Conservation (phyloP, 345 rosid species). For the Nasturtium officinale region DNA sequence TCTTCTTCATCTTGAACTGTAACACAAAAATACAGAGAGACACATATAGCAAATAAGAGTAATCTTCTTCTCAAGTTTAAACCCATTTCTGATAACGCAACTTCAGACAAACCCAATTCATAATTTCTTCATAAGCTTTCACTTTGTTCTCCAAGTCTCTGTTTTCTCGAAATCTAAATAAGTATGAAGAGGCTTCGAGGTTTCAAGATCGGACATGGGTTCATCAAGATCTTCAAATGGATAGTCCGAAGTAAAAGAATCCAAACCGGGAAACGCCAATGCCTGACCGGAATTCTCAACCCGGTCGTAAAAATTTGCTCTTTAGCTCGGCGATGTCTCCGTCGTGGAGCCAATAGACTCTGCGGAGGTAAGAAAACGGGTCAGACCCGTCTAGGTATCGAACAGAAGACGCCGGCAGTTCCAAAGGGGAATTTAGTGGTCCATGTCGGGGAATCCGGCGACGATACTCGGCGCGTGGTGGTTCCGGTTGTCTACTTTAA, state of each 20-base stretch:
- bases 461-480: slow-evolving; percentile 51
- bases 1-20: slow-evolving; percentile 35
- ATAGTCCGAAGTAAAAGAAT: slow-evolving; percentile 44
- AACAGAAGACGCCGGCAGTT: slow-evolving; percentile 31
- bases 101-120: slow-evolving; percentile 21
- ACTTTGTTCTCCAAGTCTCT: slow-evolving; percentile 19
- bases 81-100: background rate
- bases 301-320: slow-evolving; percentile 47
- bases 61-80: background rate
- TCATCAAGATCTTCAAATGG: slow-evolving; percentile 58
- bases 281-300: slow-evolving; percentile 30
- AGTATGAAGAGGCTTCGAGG: slow-evolving; percentile 57
- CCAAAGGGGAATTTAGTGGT: slow-evolving; percentile 85
- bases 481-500: slow-evolving; percentile 83
- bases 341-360: slow-evolving; percentile 48
- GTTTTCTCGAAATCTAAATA: slow-evolving; percentile 8
- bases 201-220: slow-evolving; percentile 56
- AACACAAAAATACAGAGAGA: slow-evolving; percentile 4
- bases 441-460: slow-evolving; percentile 60
- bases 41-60: slow-evolving; percentile 16
- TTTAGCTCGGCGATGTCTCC: slow-evolving; percentile 44
- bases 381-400: slow-evolving; percentile 50
- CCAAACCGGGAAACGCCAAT: slow-evolving; percentile 32
- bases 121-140: slow-evolving; percentile 12
- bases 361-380: slow-evolving; percentile 42